Evolutionary conservation across 2,329 filamentous ascomycete genomes (phyloP), one percentile per base, ranked within the genome.

Genomic region (Epichloe brachyelytri): DNA sequence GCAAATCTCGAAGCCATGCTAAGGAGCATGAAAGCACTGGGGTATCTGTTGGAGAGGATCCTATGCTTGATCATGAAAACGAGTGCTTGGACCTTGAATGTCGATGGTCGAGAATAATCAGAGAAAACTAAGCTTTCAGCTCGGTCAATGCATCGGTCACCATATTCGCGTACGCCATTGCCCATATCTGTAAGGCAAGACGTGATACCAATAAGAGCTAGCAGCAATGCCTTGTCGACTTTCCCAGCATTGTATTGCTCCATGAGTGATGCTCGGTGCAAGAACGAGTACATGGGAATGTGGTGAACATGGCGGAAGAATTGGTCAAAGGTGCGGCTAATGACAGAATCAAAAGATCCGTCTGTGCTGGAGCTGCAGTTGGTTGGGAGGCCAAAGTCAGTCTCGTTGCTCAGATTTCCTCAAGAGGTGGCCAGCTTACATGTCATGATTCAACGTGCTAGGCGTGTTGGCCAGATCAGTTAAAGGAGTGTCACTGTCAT

Each of bases 271-370:
- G 77, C 76, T 26, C 76, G 75, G 57, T 80, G 77, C 15, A 80
- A 63, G 51, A 80, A 80, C 11, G 76, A 77, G 63, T 76, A 77
- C 57, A 77, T 75, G 43, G 77, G 75, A 48, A 80, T 76, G 54
- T 80, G 77, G 62, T 80, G 76, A 40, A 80, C 70, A 58, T 79
- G 74, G 41, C 74, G 73, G 60, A 80, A 80, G 64, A 78, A 80
- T 56, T 74, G 72, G 57, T 76, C 75, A 55, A 80, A 77, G 5
- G 75, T 76, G 39, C 71, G 71, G 47, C 71, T 66, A 40, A 77
- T 74, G 26, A 79, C 60, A 20, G 70, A 65, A 57, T 78, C 74
- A 55, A 75, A 65, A 45, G 67, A 66, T 54, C 72, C 71, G 58
- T 76, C 68, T 15, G 60, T 63, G 36, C 60, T 63, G 26, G 61